Base-by-base conservation (phyloP, 2,329 filamentous ascomycete species). In the Fusarium sacchari region DNA sequence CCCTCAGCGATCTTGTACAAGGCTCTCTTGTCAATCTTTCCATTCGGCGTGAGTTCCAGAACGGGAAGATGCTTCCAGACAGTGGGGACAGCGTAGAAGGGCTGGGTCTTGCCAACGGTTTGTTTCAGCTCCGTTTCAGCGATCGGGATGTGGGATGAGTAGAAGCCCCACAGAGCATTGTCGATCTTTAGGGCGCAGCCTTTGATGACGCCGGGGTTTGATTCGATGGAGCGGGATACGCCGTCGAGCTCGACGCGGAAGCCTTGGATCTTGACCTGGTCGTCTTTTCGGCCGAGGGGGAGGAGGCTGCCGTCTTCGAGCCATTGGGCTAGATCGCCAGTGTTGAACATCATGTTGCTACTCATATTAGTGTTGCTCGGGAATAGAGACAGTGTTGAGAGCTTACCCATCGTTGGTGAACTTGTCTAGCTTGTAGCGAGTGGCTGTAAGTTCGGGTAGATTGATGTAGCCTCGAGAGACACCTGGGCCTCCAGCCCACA, bases 401-500 rank as follows among this genome's bases (percentile, higher is more conserved):
- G 1, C 56, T 59, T 47, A 71, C 71, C 71, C 66, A 2, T 73
- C 66, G 0, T 67, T 59, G 7, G 66, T 46, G 22, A 73, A 73
- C 87, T 73, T 73, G 22, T 73, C 71, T 3, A 39, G 22, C 26
- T 73, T 73, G 6, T 73, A 73, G 2, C 71, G 57, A 22, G 36
- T 58, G 1, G 52, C 60, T 15, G 71, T 73, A 1, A 73, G 9
- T 11, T 67, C 60, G 0, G 70, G 61, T 0, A 72, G 39, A 26
- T 70, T 70, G 26, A 73, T 39, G n/a, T 72, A 72, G 30, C 70
- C 70, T 9, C 46, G 42, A 2, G 71, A 71, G 4, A 73, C 71
- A 28, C 71, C 66, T 3, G n/a, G 46, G 8, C 71, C 71, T 0
- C 71, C 88, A 13, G 87, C 87, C 88, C 88, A 90, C 84, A 90